A percentile compares a stretch with the other conserved stretches of the same genome.
These are phyloP conservation scores for Triticum dicoccoides DNA, from an alignment of 176 grass and related monocot species.

Conservation along the genomic window DNA sequence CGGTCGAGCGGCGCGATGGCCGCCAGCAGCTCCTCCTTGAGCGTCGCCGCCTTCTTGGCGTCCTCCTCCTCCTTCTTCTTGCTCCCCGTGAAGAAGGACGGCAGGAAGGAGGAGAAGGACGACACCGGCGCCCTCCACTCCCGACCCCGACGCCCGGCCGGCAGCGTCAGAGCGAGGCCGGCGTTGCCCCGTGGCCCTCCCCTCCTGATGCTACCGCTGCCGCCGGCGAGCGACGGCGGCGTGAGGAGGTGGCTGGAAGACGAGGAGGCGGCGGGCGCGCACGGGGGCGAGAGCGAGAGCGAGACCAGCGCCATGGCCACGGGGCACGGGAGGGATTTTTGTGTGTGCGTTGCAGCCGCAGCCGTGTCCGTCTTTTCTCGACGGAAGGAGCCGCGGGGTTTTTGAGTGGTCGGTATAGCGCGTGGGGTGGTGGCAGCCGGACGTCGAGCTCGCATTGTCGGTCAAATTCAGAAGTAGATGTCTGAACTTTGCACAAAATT, in stretches of 20 bases:
- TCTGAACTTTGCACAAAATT: background rate
- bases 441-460: background rate
- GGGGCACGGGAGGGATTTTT: conserved; percentile 2
- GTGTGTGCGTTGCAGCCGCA: background rate
- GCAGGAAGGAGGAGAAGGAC: conserved; percentile 74
- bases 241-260: background rate
- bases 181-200: background rate
- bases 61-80: conserved; percentile 43
- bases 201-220: background rate
- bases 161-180: background rate
- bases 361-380: background rate
- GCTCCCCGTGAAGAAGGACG: conserved; percentile 40
- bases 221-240: background rate
- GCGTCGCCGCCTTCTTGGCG: conserved; percentile 34
- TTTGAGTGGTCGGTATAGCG: conserved; percentile 34
- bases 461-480: no score
- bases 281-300: background rate
- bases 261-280: background rate
- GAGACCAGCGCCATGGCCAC: conserved; percentile 29
- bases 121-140: conserved; percentile 62
- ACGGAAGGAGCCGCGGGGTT: background rate
- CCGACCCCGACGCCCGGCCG: background rate
- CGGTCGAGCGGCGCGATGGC: conserved; percentile 73
- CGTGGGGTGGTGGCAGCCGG: background rate
- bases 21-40: conserved; percentile 81